Conservation (phyloP, 441 rosid species). For the Oxalis stricta region DNA sequence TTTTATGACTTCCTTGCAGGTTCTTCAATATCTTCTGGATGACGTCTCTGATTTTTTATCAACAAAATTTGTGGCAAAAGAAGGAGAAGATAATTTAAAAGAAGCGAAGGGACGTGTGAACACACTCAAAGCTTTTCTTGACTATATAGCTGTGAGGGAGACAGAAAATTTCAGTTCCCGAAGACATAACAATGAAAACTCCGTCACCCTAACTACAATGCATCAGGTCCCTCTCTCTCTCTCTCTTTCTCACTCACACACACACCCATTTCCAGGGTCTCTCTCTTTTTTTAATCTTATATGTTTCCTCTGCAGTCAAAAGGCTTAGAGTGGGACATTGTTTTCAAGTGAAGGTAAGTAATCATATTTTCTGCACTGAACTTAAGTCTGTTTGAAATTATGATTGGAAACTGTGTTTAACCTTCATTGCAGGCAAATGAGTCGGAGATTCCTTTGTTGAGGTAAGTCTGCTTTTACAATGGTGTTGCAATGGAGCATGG, state of each 20-base stretch:
- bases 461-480: constrained; percentile 54
- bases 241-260: not conserved
- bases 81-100: constrained; percentile 21
- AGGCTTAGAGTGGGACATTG: constrained; percentile 95
- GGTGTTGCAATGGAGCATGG: constrained; percentile 40
- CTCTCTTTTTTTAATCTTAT: constrained; percentile 4
- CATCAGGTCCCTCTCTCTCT: constrained; percentile 57
- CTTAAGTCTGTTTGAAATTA: no score
- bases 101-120: constrained; percentile 46
- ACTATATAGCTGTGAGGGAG: constrained; percentile 52
- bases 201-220: constrained; percentile 86
- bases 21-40: constrained; percentile 78
- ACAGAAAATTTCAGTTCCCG: constrained; percentile 61
- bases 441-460: constrained; percentile 78
- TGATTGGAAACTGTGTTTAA: no score
- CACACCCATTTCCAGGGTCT: no score
- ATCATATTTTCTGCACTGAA: constrained; percentile 4
- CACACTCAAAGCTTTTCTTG: constrained; percentile 46
- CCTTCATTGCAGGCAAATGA: constrained; percentile 73
- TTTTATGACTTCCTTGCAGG: constrained; percentile 33
- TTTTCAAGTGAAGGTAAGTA: constrained; percentile 79
- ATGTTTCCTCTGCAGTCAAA: constrained; percentile 57
- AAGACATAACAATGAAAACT: constrained; percentile 61
- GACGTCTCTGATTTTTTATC: constrained; percentile 77
- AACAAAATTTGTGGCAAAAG: constrained; percentile 22